phyloP scores from a whole-genome alignment of 768 basidiomycete genomes.

The Boletus vinaceobasis region DNA sequence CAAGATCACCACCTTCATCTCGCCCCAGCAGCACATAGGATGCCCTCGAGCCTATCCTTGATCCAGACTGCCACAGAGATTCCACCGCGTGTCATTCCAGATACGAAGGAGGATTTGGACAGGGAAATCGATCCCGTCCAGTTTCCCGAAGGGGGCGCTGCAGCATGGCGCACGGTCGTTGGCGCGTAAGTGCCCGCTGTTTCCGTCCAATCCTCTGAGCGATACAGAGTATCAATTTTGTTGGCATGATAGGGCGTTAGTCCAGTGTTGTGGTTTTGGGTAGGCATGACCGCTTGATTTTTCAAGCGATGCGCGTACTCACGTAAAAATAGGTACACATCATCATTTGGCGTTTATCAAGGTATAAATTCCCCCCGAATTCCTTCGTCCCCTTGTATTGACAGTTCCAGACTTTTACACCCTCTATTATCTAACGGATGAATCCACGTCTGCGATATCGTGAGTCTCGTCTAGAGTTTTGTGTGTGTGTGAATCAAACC shows the following conservation, averaged over 20 bases:
- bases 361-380: constrained; percentile 11
- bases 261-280: constrained; percentile 35
- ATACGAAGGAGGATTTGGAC: neutral
- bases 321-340: constrained; percentile 26
- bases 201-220: neutral
- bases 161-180: constrained; percentile 24
- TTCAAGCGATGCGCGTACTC: neutral
- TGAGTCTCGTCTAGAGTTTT: constrained; percentile 15
- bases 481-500: neutral
- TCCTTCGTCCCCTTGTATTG: neutral
- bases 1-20: neutral
- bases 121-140: neutral
- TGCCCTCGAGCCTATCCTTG: constrained; percentile 3
- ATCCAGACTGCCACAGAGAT: neutral
- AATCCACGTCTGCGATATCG: constrained; percentile 37
- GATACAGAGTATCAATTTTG: neutral
- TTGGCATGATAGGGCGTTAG: constrained; percentile 23
- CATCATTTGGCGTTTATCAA: constrained; percentile 42
- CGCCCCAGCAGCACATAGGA: neutral
- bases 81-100: neutral
- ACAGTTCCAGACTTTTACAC: constrained; percentile 36
- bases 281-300: neutral
- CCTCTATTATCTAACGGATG: constrained; percentile 32
- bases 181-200: constrained; percentile 17
- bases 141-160: constrained; percentile 29